Conservation (phyloP, 352 stramenopile genomes). For the Phytopythium cucurbitacearum region DNA sequence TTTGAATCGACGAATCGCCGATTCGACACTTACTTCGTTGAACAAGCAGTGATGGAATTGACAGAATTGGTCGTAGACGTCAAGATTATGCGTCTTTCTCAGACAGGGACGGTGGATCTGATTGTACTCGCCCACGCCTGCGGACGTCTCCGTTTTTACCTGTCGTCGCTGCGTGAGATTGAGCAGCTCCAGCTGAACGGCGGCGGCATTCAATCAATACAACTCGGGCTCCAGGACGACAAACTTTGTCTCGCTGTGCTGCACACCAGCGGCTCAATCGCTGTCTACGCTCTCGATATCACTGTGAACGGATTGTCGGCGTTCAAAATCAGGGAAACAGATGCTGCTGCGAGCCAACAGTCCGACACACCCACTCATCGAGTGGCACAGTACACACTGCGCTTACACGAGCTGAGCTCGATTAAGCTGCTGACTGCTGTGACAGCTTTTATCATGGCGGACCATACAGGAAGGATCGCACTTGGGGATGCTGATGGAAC, state of each 20-base stretch:
- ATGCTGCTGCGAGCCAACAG: too few species aligned
- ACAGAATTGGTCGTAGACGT: constrained; percentile 24
- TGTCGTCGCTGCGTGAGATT: constrained; percentile 18
- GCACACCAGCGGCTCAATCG: constrained; percentile 2
- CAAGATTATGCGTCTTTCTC: constrained; percentile 34
- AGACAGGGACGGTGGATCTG: constrained; percentile 21
- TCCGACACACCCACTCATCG: too few species aligned
- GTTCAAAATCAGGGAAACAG: too few species aligned
- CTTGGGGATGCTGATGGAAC: constrained; percentile 10
- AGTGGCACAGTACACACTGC: too few species aligned
- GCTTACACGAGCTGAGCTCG: too few species aligned
- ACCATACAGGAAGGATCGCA: constrained; percentile 16
- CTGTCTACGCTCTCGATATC: constrained; percentile 23
- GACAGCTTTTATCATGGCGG: constrained; percentile 9
- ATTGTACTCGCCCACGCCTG: constrained; percentile 22
- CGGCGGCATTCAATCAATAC: constrained; percentile 9
- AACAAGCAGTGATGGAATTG: constrained; percentile 10
- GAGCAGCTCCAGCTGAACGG: constrained; percentile 9
- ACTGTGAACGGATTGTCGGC: constrained; percentile 1
- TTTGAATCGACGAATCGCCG: not conserved
- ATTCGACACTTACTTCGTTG: constrained; percentile 50
- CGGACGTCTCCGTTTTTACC: constrained; percentile 28
- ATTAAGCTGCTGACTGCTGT: not conserved
- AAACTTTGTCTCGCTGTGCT: constrained; percentile 15
- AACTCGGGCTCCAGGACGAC: constrained; percentile 12